A percentile compares a stretch with the other conserved stretches of the same genome.
phyloP scores from a whole-genome alignment of 805 yeast species.

The Ogataea paraovalis region DNA sequence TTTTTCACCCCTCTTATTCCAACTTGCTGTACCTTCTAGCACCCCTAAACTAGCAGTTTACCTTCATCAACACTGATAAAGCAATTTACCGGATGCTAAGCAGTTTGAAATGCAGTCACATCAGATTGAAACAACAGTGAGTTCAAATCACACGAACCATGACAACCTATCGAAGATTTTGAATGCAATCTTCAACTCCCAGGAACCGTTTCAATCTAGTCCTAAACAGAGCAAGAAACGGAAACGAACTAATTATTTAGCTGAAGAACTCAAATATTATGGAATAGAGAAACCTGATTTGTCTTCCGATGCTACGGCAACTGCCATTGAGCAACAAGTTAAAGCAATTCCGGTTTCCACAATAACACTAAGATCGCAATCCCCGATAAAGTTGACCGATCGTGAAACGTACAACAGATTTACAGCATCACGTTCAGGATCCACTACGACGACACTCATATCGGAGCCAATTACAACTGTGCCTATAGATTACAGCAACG shows the following conservation, averaged over 20 bases:
- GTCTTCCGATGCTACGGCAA: background rate
- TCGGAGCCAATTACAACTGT: background rate
- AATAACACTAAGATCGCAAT: background rate
- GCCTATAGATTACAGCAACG: background rate
- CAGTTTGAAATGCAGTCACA: background rate
- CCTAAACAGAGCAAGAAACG: background rate
- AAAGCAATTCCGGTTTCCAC: background rate
- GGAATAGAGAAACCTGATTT: background rate
- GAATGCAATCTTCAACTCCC: background rate
- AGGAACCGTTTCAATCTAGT: background rate
- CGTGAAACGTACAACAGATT: background rate
- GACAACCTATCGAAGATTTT: background rate
- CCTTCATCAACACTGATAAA: too few species aligned
- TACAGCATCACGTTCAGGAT: background rate
- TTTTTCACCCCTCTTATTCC: too few species aligned
- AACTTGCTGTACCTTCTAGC: too few species aligned
- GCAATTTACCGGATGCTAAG: background rate
- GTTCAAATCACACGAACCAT: background rate
- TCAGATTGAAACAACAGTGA: background rate
- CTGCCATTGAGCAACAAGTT: background rate
- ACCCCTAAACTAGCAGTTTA: too few species aligned
- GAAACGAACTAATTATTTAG: background rate
- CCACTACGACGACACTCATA: background rate
- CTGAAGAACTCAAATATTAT: background rate
- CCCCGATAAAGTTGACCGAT: background rate